Base-by-base conservation (phyloP, 805 yeast species). In the Ogataea paradorogensis region DNA sequence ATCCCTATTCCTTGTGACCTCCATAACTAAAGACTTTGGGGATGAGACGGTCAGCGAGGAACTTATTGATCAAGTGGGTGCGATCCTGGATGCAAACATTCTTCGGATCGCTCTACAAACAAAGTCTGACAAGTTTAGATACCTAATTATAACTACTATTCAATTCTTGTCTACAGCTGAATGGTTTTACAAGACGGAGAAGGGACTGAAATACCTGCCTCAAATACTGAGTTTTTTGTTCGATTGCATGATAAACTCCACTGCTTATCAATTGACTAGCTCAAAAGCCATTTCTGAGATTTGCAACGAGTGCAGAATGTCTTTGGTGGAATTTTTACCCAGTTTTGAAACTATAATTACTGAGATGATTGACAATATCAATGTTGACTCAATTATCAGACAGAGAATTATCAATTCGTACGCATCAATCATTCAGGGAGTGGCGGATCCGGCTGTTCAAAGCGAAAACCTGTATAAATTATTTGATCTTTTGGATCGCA, bases 401-500 rank as follows among this genome's bases (percentile, higher is more conserved):
- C 80, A 80, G 51, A 66, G 85, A 43, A 66, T 84, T 58, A 68
- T 76, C 27, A 74, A 78, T 45, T 72, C 90, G 0, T 74, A 78
- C 52, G 73, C 83, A 4, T 80, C 81, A 13, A 76, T 84, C 31
- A 67, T 81, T 21, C 82, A 79, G 52, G 68, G 78, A 16, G 59
- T 73, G 20, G 65, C 67, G 20, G 68, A 75, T 32, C 80, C 84
- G 0, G 54, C 50, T 7, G 46, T 55, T 1, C 80, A 76, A 50
- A 74, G 62, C 6, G 48, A 48, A 7, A 40, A 59, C 25, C 42
- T 63, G 11, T 33, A 37, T 4, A 46, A 47, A 11, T 36, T 62
- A 7, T 45, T 62, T 13, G 51, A 47, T 15, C 22, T 57, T 11
- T 37, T 61, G 9, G 49, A 55, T 35, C 43, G 33, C 15, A 55